A percentile compares a stretch with the other conserved stretches of the same genome.
Evolutionary conservation across 2,329 filamentous ascomycete species (phyloP).

Genomic region (Trichoderma endophyticum): DNA sequence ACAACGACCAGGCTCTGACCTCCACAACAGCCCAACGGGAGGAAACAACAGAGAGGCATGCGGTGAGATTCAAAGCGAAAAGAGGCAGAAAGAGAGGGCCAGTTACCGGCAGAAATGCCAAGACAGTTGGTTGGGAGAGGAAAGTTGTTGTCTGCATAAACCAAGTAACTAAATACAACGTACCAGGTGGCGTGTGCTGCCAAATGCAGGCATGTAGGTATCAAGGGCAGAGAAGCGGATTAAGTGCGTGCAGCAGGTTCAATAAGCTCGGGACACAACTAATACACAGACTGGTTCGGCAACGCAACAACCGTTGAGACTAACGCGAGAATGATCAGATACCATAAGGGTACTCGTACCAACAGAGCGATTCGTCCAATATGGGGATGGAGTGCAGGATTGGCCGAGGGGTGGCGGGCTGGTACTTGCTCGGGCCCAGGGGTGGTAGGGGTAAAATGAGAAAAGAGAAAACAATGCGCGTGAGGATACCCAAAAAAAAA

Average conservation of each 20-base stretch:
- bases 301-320: background rate
- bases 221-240: background rate
- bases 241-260: background rate
- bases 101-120: background rate
- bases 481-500: background rate
- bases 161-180: background rate
- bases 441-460: slow-evolving; percentile 15
- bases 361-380: slow-evolving; percentile 27
- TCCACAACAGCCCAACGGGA: background rate
- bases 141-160: background rate
- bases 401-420: slow-evolving; percentile 17
- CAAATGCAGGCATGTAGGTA: background rate
- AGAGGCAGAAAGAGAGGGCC: background rate
- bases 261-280: background rate
- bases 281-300: background rate
- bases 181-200: background rate
- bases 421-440: background rate
- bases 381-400: slow-evolving; percentile 24
- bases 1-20: background rate
- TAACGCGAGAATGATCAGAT: slow-evolving; percentile 8
- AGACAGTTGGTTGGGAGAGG: background rate
- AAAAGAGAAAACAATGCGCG: slow-evolving; percentile 16
- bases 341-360: slow-evolving; percentile 22
- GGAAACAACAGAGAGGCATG: background rate
- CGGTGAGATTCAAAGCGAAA: background rate